Percentiles rank a stretch among this genome's conserved stretches.
phyloP scores from a whole-genome alignment of 768 basidiomycete genomes.

The Russula virescens region DNA sequence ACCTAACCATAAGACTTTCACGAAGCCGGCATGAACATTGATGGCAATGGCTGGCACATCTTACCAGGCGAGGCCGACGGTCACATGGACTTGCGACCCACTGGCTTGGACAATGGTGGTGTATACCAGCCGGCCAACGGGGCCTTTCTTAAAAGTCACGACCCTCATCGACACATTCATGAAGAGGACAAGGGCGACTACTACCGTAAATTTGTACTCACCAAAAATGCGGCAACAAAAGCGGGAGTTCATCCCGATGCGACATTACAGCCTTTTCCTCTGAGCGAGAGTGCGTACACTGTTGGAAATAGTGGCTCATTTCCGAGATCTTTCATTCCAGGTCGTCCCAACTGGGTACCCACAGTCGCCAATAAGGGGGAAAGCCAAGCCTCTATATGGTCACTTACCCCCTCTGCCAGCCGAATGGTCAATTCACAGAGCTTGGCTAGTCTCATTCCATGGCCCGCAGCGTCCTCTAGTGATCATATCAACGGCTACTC shows the following conservation, averaged over 20 bases:
- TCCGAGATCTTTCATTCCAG: slow-evolving; percentile 22
- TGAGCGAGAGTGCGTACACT: neutral
- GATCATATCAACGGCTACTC: slow-evolving; percentile 25
- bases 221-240: slow-evolving; percentile 10
- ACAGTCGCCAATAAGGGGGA: neutral
- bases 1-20: slow-evolving; percentile 44
- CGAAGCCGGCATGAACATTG: slow-evolving; percentile 45
- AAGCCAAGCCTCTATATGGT: neutral
- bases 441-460: slow-evolving; percentile 30
- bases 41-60: slow-evolving; percentile 56
- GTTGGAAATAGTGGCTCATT: slow-evolving; percentile 16
- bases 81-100: too few species aligned
- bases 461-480: slow-evolving; percentile 28
- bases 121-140: slow-evolving; percentile 44
- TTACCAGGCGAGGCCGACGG: slow-evolving; percentile 31
- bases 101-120: too few species aligned
- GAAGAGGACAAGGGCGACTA: slow-evolving; percentile 60
- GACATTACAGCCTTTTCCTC: slow-evolving; percentile 24
- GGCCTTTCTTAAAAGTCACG: neutral
- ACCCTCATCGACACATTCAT: slow-evolving; percentile 48
- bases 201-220: neutral
- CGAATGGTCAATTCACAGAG: slow-evolving; percentile 21
- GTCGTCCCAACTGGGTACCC: slow-evolving; percentile 19
- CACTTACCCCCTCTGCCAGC: neutral
- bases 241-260: slow-evolving; percentile 21